These are phyloP conservation scores for Leccinum barrowsii DNA, from an alignment of 768 basidiomycete genomes.

Conservation along the genomic window DNA sequence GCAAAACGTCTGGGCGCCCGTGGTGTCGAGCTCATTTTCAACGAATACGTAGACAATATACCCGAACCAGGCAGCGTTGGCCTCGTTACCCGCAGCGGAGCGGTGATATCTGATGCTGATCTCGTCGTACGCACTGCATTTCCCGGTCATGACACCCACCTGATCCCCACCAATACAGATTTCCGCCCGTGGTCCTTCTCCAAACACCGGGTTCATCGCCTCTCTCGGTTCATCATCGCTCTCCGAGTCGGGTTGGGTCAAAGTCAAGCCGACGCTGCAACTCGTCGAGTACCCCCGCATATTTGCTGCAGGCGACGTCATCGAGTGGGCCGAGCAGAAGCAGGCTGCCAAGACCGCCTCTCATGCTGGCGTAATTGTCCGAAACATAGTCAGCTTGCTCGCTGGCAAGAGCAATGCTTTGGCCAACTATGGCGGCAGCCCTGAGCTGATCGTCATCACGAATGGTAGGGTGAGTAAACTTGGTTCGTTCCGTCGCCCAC, in stretches of 20 bases:
- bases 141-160: neutral
- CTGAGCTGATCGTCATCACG: slow-evolving; percentile 53
- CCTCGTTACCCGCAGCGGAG: slow-evolving; percentile 50
- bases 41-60: slow-evolving; percentile 48
- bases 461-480: slow-evolving; percentile 46
- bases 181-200: slow-evolving; percentile 35
- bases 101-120: slow-evolving; percentile 45
- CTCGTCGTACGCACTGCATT: slow-evolving; percentile 45
- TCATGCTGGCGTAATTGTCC: slow-evolving; percentile 44
- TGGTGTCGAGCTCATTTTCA: slow-evolving; percentile 48
- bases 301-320: slow-evolving; percentile 65
- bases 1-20: slow-evolving; percentile 39
- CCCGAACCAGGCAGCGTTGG: slow-evolving; percentile 36
- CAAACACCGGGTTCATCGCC: slow-evolving; percentile 51
- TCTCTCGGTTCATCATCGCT: slow-evolving; percentile 40
- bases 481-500: neutral
- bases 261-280: slow-evolving; percentile 57
- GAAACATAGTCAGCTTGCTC: slow-evolving; percentile 48
- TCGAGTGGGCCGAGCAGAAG: slow-evolving; percentile 63
- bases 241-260: slow-evolving; percentile 41
- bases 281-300: slow-evolving; percentile 47
- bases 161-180: slow-evolving; percentile 15
- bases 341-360: slow-evolving; percentile 43
- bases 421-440: slow-evolving; percentile 46
- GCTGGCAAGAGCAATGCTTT: slow-evolving; percentile 30